A percentile compares a stretch with the other conserved stretches of the same genome.
These are phyloP conservation scores for Mentha longifolia DNA, from an alignment of 257 asterid genomes.

Conservation along the genomic window DNA sequence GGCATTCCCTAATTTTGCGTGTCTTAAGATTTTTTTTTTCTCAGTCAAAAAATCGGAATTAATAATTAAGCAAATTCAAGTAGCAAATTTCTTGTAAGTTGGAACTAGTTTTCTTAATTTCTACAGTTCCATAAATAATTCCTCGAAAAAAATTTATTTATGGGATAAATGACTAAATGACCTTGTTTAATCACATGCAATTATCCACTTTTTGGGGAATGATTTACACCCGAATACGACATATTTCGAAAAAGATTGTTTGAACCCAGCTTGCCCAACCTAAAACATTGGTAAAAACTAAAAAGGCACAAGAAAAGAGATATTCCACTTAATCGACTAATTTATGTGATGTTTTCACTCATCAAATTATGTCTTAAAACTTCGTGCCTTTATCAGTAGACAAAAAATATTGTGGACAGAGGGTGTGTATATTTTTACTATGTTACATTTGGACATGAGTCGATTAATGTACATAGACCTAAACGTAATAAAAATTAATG, in stretches of 20 bases:
- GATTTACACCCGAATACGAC: background rate
- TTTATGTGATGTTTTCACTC: background rate
- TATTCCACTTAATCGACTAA: background rate
- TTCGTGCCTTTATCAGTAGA: no score
- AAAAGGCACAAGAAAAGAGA: background rate
- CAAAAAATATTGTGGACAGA: no score
- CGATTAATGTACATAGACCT: no score
- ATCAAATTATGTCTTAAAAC: no score
- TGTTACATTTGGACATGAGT: no score
- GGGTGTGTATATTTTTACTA: no score
- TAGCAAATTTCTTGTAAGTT: background rate
- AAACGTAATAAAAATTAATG: no score
- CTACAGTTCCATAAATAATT: no score
- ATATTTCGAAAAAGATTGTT: slow-evolving; percentile 10
- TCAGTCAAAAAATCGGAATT: background rate
- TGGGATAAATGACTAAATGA: background rate
- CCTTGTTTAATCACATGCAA: background rate
- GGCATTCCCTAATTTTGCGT: no score
- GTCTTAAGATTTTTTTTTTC: no score
- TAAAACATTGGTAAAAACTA: background rate
- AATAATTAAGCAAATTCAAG: background rate
- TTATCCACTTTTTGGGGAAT: background rate
- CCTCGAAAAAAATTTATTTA: no score
- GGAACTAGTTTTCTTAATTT: background rate
- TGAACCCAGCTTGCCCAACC: background rate